phyloP scores from a whole-genome alignment of 2,329 filamentous ascomycete species.

The Alternaria panax region DNA sequence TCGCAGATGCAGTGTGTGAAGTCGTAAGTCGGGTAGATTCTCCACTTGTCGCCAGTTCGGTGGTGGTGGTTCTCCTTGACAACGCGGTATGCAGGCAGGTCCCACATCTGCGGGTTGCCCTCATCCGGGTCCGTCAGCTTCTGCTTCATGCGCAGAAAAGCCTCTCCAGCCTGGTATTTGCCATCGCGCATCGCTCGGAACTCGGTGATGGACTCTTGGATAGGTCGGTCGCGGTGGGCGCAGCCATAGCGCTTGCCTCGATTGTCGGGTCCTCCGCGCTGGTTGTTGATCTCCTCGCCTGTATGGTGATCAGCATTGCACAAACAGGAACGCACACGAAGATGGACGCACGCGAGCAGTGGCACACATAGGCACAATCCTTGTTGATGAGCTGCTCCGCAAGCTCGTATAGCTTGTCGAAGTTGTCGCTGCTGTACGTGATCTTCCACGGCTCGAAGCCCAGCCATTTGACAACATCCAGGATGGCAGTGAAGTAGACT shows the following conservation, averaged over 20 bases:
- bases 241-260: slow-evolving; percentile 78
- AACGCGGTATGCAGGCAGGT: slow-evolving; percentile 88
- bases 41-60: slow-evolving; percentile 83
- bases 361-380: slow-evolving; percentile 80
- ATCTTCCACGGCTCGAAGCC: slow-evolving; percentile 80
- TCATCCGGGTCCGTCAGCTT: slow-evolving; percentile 67
- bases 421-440: slow-evolving; percentile 91
- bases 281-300: slow-evolving; percentile 82
- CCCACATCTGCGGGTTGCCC: slow-evolving; percentile 96
- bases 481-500: slow-evolving; percentile 85
- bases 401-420: slow-evolving; percentile 84
- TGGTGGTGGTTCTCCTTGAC: slow-evolving; percentile 76
- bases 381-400: slow-evolving; percentile 82
- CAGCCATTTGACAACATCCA: slow-evolving; percentile 87
- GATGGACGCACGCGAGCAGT: slow-evolving; percentile 70
- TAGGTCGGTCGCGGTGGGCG: slow-evolving; percentile 75
- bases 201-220: slow-evolving; percentile 79
- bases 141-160: slow-evolving; percentile 93
- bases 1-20: slow-evolving; percentile 92
- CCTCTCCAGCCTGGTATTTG: slow-evolving; percentile 84
- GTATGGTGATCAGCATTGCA: slow-evolving; percentile 30
- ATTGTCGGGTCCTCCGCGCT: slow-evolving; percentile 79
- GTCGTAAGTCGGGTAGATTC: slow-evolving; percentile 94
- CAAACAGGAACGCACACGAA: no score
- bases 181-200: slow-evolving; percentile 92